A percentile compares a stretch with the other conserved stretches of the same genome.
These are phyloP conservation scores for Eremochloa ophiuroides DNA, from an alignment of 176 grass and related monocot genomes.

Conservation along the genomic window DNA sequence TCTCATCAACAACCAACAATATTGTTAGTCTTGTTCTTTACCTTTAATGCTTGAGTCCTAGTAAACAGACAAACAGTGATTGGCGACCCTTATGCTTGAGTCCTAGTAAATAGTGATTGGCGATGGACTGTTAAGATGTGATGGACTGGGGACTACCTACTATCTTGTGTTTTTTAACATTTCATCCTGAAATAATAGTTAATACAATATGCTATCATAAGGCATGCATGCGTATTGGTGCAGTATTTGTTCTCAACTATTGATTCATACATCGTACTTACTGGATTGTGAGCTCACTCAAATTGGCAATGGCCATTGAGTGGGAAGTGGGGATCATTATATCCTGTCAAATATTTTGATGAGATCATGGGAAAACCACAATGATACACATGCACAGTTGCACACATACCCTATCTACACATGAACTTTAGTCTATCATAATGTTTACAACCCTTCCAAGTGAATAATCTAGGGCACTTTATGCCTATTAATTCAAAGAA, in stretches of 20 bases:
- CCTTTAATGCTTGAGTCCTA: not conserved
- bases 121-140: not conserved
- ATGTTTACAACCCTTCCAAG: not conserved
- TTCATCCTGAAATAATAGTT: constrained; percentile 1
- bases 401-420: not conserved
- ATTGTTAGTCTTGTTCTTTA: not conserved
- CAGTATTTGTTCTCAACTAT: not conserved
- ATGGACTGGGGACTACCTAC: not conserved
- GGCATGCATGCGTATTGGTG: not conserved
- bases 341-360: not conserved
- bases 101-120: not conserved
- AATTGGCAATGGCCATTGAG: not conserved
- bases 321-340: not conserved
- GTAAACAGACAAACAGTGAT: not conserved
- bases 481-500: not conserved
- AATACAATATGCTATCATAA: constrained; percentile 1
- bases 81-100: not conserved
- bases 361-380: not conserved
- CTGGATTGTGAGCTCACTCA: not conserved
- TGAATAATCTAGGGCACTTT: not conserved
- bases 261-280: not conserved
- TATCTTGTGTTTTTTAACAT: not conserved
- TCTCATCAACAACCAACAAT: not conserved
- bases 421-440: constrained; percentile 5
- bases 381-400: not conserved